A percentile compares a stretch with the other conserved stretches of the same genome.
phyloP scores from a whole-genome alignment of 257 asterid species.

The Solanum medicagineum region DNA sequence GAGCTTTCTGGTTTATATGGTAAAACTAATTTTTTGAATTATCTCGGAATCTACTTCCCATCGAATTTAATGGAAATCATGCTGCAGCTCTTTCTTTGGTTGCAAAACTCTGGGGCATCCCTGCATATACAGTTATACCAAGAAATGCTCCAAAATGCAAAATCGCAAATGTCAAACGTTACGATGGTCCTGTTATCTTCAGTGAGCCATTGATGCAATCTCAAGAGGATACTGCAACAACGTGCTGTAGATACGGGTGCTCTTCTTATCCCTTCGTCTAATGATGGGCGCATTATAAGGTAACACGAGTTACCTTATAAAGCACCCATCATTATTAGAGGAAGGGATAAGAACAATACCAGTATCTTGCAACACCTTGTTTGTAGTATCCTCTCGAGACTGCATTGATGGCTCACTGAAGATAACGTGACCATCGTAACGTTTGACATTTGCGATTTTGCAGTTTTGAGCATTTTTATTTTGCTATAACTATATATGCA shows the following conservation, averaged over 20 bases:
- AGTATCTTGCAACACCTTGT: conserved; percentile 58
- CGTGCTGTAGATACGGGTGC: conserved; percentile 69
- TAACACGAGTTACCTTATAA: conserved; percentile 51
- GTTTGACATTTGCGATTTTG: conserved; percentile 83
- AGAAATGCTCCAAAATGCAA: conserved; percentile 85
- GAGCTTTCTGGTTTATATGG: not conserved
- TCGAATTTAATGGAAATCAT: conserved; percentile 71
- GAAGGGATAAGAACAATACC: conserved; percentile 82
- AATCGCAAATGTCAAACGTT: conserved; percentile 81
- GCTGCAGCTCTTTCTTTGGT: conserved; percentile 97
- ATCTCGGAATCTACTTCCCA: conserved; percentile 9
- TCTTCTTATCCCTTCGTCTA: conserved; percentile 75
- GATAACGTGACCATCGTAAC: conserved; percentile 70
- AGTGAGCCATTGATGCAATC: conserved; percentile 59
- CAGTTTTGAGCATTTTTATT: conserved; percentile 68
- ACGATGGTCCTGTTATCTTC: conserved; percentile 75
- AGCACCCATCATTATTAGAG: conserved; percentile 64
- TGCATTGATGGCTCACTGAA: conserved; percentile 63
- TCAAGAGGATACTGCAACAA: conserved; percentile 64
- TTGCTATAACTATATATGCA: conserved; percentile 69
- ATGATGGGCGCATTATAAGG: conserved; percentile 81
- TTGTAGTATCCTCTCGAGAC: conserved; percentile 70
- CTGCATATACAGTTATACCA: conserved; percentile 77
- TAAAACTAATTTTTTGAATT: not conserved
- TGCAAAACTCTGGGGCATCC: conserved; percentile 75